These are phyloP conservation scores for Angophora floribunda DNA, from an alignment of 345 rosid genomes.

Conservation along the genomic window DNA sequence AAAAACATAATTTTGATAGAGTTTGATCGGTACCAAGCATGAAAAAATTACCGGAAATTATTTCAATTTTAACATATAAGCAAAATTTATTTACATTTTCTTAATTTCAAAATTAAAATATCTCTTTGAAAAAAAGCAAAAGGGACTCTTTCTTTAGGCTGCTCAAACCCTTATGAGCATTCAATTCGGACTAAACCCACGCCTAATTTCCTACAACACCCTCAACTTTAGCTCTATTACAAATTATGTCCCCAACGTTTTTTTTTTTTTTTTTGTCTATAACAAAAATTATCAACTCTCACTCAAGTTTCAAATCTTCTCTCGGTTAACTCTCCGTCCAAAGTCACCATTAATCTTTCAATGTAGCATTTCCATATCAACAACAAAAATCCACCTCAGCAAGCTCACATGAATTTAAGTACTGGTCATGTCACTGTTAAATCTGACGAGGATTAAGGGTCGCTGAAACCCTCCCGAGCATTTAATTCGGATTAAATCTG, in stretches of 20 bases:
- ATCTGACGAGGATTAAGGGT: not conserved
- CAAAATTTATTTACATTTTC: not conserved
- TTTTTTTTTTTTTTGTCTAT: not conserved
- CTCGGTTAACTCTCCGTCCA: not conserved
- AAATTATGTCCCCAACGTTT: not conserved
- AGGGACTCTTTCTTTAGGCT: not conserved
- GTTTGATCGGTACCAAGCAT: not conserved
- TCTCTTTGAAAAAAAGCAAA: not conserved
- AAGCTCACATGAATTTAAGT: not conserved
- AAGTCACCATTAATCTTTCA: not conserved
- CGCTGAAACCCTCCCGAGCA: not conserved
- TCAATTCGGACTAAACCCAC: not conserved
- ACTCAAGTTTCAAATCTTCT: not conserved
- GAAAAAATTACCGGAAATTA: not conserved
- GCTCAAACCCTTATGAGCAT: not conserved
- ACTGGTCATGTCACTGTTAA: not conserved
- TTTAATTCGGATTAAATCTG: not conserved
- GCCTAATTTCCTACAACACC: not conserved
- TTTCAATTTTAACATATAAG: not conserved
- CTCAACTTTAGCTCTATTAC: not conserved
- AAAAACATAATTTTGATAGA: not conserved
- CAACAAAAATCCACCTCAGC: not conserved
- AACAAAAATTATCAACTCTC: not conserved
- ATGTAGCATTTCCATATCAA: not conserved
- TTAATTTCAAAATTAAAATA: not conserved